phyloP scores from a whole-genome alignment of 2,329 filamentous ascomycete species.

The Aspergillus niger region DNA sequence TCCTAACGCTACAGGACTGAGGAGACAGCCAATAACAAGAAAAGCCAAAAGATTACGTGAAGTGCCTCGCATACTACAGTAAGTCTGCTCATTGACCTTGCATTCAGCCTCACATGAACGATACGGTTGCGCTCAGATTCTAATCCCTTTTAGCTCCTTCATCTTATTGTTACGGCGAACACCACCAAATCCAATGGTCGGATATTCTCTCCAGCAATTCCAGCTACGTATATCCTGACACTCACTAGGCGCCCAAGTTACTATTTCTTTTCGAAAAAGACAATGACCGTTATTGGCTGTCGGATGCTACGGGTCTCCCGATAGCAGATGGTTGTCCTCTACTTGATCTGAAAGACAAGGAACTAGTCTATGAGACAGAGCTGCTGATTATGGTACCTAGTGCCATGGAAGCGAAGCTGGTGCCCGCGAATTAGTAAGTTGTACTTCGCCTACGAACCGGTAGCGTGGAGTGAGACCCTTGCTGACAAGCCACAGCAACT shows the following conservation, averaged over 20 bases:
- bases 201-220: not conserved
- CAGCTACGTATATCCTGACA: not conserved
- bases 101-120: no score
- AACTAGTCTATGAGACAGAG: not conserved
- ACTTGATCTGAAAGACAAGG: not conserved
- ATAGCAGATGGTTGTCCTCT: not conserved
- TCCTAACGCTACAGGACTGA: no score
- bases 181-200: not conserved
- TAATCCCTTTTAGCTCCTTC: no score
- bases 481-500: not conserved
- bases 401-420: not conserved
- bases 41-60: no score
- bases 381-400: not conserved
- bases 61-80: no score
- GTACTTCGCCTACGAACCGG: not conserved
- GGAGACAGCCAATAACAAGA: no score
- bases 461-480: not conserved
- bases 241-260: not conserved
- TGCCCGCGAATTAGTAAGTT: not conserved
- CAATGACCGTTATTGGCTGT: not conserved
- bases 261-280: not conserved
- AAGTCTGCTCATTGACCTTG: no score
- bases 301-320: not conserved
- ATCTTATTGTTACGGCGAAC: not conserved
- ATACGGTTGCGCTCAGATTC: no score